Evolutionary conservation across 2,329 filamentous ascomycete genomes (phyloP).

Genomic region (Epicoccum nigrum): DNA sequence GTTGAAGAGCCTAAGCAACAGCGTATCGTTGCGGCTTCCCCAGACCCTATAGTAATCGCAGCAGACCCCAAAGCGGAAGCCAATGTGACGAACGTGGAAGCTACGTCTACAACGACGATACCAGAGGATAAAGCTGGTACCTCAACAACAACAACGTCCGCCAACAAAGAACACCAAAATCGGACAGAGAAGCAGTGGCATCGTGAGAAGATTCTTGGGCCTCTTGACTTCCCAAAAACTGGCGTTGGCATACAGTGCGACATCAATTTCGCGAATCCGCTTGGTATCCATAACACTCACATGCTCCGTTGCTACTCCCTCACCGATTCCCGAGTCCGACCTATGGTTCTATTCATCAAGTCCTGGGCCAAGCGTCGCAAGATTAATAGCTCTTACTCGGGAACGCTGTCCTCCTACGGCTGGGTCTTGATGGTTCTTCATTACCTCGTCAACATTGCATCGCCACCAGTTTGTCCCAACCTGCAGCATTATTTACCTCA

Average conservation of each 20-base stretch:
- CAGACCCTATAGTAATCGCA: background rate
- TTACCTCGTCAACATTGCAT: constrained; percentile 81
- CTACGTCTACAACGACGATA: constrained; percentile 34
- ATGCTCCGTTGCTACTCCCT: constrained; percentile 83
- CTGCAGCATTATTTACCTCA: constrained; percentile 65
- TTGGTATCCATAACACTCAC: constrained; percentile 82
- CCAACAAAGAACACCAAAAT: constrained; percentile 27
- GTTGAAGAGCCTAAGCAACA: background rate
- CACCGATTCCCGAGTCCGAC: constrained; percentile 76
- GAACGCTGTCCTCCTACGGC: constrained; percentile 86
- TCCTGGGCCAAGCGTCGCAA: constrained; percentile 85
- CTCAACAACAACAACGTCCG: background rate
- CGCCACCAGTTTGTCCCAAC: constrained; percentile 84
- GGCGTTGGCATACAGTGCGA: constrained; percentile 86
- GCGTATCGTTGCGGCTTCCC: background rate
- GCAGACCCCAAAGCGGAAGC: background rate
- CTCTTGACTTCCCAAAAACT: constrained; percentile 77
- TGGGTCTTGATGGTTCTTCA: constrained; percentile 93
- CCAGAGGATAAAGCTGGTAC: too few species aligned
- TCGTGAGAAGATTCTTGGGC: constrained; percentile 54
- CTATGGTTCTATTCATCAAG: constrained; percentile 85
- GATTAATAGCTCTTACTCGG: constrained; percentile 86
- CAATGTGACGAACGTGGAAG: constrained; percentile 18
- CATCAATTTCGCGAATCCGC: constrained; percentile 86
- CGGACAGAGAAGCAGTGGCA: constrained; percentile 48